phyloP scores from a whole-genome alignment of 768 basidiomycete genomes.

The Boletus rex-veris region DNA sequence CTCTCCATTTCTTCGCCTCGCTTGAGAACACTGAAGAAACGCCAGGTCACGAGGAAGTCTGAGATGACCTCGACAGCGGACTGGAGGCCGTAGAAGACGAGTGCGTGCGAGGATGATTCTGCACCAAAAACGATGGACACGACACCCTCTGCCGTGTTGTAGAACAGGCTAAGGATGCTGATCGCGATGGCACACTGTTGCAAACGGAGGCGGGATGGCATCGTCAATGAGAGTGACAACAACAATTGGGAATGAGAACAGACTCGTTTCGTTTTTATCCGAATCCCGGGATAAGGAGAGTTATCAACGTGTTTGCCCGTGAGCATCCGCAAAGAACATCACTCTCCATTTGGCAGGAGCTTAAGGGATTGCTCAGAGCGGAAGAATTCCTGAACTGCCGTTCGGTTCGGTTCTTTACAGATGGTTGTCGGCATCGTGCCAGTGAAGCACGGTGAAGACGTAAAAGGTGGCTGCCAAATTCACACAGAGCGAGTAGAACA shows the following conservation, averaged over 20 bases:
- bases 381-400: too few relatives aligned
- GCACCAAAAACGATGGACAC: slow-evolving; percentile 44
- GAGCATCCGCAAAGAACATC: not conserved
- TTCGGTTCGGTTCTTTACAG: too few relatives aligned
- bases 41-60: slow-evolving; percentile 42
- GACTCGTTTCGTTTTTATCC: not conserved
- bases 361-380: too few relatives aligned
- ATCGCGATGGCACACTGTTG: slow-evolving; percentile 40
- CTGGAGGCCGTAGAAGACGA: slow-evolving; percentile 49
- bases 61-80: slow-evolving; percentile 47
- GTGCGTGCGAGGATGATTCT: slow-evolving; percentile 41
- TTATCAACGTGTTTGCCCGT: not conserved
- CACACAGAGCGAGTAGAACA: too few relatives aligned
- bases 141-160: slow-evolving; percentile 40
- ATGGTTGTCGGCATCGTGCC: too few relatives aligned
- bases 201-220: slow-evolving; percentile 17
- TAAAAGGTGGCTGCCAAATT: too few relatives aligned
- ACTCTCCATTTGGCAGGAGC: not conserved
- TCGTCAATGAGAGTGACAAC: not conserved
- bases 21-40: slow-evolving; percentile 34
- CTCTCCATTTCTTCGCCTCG: slow-evolving; percentile 31
- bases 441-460: too few relatives aligned
- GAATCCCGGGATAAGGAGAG: not conserved
- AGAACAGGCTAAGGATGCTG: slow-evolving; percentile 40
- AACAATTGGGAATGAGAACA: not conserved